Percentiles rank a stretch among this genome's conserved stretches.
Conservation (phyloP, 768 basidiomycete species). For the Butyriboletus loyo region DNA sequence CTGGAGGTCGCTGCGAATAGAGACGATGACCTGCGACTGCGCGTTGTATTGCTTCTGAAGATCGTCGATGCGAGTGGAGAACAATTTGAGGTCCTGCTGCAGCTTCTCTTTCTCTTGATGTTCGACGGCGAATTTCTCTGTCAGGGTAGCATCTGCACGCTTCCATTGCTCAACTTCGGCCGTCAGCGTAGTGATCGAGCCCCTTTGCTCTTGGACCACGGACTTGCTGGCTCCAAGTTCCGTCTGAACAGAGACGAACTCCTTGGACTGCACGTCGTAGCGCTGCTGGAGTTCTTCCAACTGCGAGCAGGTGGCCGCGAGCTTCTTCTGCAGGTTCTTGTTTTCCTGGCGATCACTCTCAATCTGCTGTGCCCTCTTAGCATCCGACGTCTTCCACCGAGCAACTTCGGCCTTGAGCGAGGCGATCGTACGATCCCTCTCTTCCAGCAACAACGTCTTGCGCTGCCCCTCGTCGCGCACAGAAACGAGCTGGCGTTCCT, state of each 20-base stretch:
- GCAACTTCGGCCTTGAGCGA: background rate
- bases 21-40: background rate
- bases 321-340: too few relatives aligned
- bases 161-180: too few relatives aligned
- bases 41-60: background rate
- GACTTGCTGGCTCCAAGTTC: background rate
- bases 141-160: too few relatives aligned
- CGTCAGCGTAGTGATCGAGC: background rate
- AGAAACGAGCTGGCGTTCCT: background rate
- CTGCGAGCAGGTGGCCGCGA: background rate
- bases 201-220: too few relatives aligned
- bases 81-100: background rate
- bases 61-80: too few relatives aligned
- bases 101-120: background rate
- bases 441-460: background rate
- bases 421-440: background rate
- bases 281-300: background rate
- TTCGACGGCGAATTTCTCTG: background rate
- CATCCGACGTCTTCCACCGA: background rate
- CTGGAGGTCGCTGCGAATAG: background rate
- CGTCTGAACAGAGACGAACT: background rate
- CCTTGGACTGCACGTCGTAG: background rate
- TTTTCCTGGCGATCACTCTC: too few relatives aligned
- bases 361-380: background rate
- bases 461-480: background rate